phyloP scores from a whole-genome alignment of 2,329 filamentous ascomycete genomes.

The Sporothrix curviconia region DNA sequence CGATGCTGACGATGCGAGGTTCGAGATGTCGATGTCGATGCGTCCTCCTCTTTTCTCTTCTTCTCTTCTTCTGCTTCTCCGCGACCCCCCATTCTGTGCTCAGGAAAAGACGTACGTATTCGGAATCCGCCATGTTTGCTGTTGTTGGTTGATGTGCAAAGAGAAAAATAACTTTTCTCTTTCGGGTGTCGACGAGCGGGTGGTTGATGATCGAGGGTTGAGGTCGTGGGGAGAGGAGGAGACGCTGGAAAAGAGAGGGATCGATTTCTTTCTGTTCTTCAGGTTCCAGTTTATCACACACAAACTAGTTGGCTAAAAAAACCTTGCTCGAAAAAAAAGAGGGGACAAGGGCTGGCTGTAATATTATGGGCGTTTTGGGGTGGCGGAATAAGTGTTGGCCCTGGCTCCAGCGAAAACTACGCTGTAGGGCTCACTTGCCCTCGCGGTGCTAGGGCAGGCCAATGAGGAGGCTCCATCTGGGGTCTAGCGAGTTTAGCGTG shows the following conservation, averaged over 20 bases:
- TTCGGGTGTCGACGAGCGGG: slow-evolving; percentile 12
- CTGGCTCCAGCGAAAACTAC: neutral
- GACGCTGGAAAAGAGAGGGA: neutral
- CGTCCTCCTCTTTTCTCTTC: neutral
- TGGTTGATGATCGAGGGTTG: slow-evolving; percentile 10
- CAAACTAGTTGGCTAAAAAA: slow-evolving; percentile 1
- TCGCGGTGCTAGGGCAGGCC: neutral
- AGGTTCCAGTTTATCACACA: neutral
- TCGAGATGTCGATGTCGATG: too few relatives aligned
- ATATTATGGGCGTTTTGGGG: too few relatives aligned
- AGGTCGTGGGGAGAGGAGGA: neutral
- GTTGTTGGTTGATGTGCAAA: slow-evolving; percentile 24
- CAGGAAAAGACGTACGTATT: slow-evolving; percentile 25
- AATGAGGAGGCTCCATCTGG: too few relatives aligned
- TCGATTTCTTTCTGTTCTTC: slow-evolving; percentile 5
- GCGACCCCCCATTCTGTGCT: neutral
- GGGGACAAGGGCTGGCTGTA: neutral
- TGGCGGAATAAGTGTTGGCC: slow-evolving; percentile 5
- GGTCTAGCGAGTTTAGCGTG: too few relatives aligned
- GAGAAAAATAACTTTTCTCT: slow-evolving; percentile 8
- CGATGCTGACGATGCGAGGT: neutral
- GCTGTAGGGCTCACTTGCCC: slow-evolving; percentile 13
- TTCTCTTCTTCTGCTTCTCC: neutral
- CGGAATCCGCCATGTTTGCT: slow-evolving; percentile 69
- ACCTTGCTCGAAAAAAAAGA: neutral